Base-by-base conservation (phyloP, 768 basidiomycete species). In the Cubamyces sp. region DNA sequence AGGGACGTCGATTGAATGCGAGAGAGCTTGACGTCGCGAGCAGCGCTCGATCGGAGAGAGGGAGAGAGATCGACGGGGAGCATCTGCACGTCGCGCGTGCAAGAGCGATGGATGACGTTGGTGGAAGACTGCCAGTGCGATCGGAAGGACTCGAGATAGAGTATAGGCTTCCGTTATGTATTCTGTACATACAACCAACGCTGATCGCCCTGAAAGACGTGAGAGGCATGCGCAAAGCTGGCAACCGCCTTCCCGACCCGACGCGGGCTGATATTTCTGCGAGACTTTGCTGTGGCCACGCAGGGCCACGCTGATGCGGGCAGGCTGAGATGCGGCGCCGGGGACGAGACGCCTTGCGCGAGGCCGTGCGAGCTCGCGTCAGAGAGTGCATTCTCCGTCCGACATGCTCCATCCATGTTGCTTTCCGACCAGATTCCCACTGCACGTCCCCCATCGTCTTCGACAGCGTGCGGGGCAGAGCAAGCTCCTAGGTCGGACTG, bases 121-220 rank as follows among this genome's bases (percentile, higher is more conserved):
- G n/a, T 40, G 40, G 26, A 19, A 46, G 19, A 40, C 46, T 42
- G 51, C 56, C 52, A 49, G 40, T 19, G 26, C 51, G 51, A 28
- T 60, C 19, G 16, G 26, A 15, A 18, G 19, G 18, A 8, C 45
- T 39, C 49, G 42, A 55, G 56, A 57, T 61, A 57, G 42, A 42
- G 57, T 64, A 64, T 64, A 64, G 56, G 18, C 53, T 64, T 64
- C 50, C 37, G 54, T 64, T 64, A 64, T 64, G 62, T 64, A 55
- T 42, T 15, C n/a, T 37, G 48, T 64, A 64, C 53, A 54, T 54
- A 59, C 30, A 41, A 23, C n/a, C 30, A 40, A 39, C 28, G 43
- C 47, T 9, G 37, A 48, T 18, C 23, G 51, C 57, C 56, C 50
- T 48, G 53, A 54, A 39, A 46, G 48, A 58, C 26, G 46, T 14